Base-by-base conservation (phyloP, 2,329 filamentous ascomycete species). In the Cladobotryum protrusum region DNA sequence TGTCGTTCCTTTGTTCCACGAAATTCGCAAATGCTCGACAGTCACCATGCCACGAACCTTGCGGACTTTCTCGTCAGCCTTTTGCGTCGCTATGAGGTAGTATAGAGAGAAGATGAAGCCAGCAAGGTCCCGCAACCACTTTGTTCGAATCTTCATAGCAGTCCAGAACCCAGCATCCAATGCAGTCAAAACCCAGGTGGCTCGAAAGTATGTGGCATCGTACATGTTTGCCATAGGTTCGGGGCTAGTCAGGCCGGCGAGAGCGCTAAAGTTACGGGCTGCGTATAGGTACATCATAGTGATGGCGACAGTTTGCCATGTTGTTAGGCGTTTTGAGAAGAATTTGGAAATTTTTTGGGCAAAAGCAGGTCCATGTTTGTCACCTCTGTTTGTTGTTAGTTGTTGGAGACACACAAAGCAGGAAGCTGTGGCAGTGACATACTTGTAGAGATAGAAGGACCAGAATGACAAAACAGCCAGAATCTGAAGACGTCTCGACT, bases 81-180 rank as follows among this genome's bases (percentile, higher is more conserved):
- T 86, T 67, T 97, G 92, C 1, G 93, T 90, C 13, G 91, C 89
- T 48, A 97, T 79, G 55, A 99, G 76, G 66, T 99, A 99, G 69
- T 96, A 99, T 11, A 86, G 64, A 0, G 88, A 88, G 67, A 96
- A 97, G 43, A 89, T 73, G 17, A 97, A 76, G 63, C 89, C 90
- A 9, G 87, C 81, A 13, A 96, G 64, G 64, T 97, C 91, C 36
- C 90, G 79, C 39, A 96, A 59, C 82, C 87, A 91, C 60, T 87
- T 90, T 47, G 65, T 66, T 43, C 81, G 81, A 56, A 99, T 91
- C 61, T 83, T 86, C 93, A 99, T 99, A 33, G 93, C 93, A 0
- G 90, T 96, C 93, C 93, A 99, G 68, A 96, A 99, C 1, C 93
- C 93, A 5, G 93, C 93, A 61, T 99, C 93, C 53, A 99, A 72